Evolutionary conservation across 805 yeast genomes (phyloP).

Genomic region (Starmerella lactis-condensi): DNA sequence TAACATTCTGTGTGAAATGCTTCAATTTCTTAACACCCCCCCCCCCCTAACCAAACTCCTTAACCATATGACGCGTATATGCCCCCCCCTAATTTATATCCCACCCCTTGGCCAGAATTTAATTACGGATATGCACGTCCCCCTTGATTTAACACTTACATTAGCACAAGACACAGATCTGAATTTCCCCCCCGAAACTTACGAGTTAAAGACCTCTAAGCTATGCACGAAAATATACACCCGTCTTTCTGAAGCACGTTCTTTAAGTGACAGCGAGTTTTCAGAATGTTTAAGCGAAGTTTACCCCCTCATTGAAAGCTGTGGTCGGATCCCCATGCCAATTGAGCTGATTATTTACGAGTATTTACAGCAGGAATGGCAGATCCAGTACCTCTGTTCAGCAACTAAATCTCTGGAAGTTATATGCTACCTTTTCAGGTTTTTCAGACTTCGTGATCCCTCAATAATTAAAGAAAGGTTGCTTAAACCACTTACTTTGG

Average conservation of each 20-base stretch:
- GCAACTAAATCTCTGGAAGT: slow-evolving; percentile 5
- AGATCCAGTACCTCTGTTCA: background rate
- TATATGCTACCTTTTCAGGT: slow-evolving; percentile 8
- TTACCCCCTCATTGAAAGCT: slow-evolving; percentile 8
- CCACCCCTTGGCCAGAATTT: slow-evolving; percentile 10
- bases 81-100: slow-evolving; percentile 4
- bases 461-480: slow-evolving; percentile 1
- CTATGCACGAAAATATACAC: slow-evolving; percentile 4
- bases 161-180: background rate
- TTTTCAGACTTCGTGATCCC: slow-evolving; percentile 4
- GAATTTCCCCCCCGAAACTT: slow-evolving; percentile 6
- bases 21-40: slow-evolving; percentile 3
- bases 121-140: background rate
- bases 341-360: slow-evolving; percentile 8
- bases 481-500: slow-evolving; percentile 4
- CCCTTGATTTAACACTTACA: too few species aligned
- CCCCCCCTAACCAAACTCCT: slow-evolving; percentile 12
- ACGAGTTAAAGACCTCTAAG: background rate
- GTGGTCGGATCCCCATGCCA: slow-evolving; percentile 6
- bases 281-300: slow-evolving; percentile 6
- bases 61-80: slow-evolving; percentile 1
- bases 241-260: background rate
- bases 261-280: slow-evolving; percentile 4
- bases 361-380: slow-evolving; percentile 8
- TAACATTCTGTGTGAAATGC: slow-evolving; percentile 5